Percentiles rank a stretch among this genome's conserved stretches.
Evolutionary conservation across 768 basidiomycete genomes (phyloP).

Genomic region (Agaricus blazei): DNA sequence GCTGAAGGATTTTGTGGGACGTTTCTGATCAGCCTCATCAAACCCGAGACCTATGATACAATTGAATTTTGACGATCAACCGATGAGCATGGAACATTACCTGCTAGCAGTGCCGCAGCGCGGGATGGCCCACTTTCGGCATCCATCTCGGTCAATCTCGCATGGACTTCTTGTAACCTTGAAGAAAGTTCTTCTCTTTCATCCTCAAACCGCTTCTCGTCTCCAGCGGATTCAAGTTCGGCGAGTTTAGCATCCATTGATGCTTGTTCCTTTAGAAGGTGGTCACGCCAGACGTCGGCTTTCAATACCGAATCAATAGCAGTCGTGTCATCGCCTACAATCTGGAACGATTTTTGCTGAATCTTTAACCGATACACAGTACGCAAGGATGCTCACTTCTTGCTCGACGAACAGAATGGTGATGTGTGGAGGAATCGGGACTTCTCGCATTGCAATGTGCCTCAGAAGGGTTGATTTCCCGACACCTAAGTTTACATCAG

Average conservation of each 20-base stretch:
- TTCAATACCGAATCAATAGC: slow-evolving; percentile 96
- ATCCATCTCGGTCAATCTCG: slow-evolving; percentile 93
- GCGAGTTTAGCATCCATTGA: slow-evolving; percentile 68
- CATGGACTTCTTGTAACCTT: slow-evolving; percentile 84
- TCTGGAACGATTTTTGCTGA: slow-evolving; percentile 35
- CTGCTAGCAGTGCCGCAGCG: slow-evolving; percentile 85
- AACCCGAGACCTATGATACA: slow-evolving; percentile 75
- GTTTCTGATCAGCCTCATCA: slow-evolving; percentile 78
- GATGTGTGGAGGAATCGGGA: slow-evolving; percentile 91
- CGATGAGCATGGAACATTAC: slow-evolving; percentile 28
- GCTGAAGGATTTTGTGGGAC: slow-evolving; percentile 82
- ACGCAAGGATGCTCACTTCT: slow-evolving; percentile 50
- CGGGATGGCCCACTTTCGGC: slow-evolving; percentile 96
- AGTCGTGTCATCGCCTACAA: slow-evolving; percentile 87
- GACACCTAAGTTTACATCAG: slow-evolving; percentile 47
- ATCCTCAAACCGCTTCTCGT: slow-evolving; percentile 78
- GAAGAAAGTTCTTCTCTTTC: slow-evolving; percentile 80
- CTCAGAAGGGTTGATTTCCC: slow-evolving; percentile 96
- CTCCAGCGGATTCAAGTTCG: slow-evolving; percentile 66
- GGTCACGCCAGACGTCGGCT: slow-evolving; percentile 99
- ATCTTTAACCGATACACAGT: not conserved
- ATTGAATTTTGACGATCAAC: not conserved
- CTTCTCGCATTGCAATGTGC: slow-evolving; percentile 91
- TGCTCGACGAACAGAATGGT: slow-evolving; percentile 98
- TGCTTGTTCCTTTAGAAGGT: slow-evolving; percentile 80